Evolutionary conservation across 139 green algal species (phyloP).

Genomic region (Edaphochlamys debaryana): DNA sequence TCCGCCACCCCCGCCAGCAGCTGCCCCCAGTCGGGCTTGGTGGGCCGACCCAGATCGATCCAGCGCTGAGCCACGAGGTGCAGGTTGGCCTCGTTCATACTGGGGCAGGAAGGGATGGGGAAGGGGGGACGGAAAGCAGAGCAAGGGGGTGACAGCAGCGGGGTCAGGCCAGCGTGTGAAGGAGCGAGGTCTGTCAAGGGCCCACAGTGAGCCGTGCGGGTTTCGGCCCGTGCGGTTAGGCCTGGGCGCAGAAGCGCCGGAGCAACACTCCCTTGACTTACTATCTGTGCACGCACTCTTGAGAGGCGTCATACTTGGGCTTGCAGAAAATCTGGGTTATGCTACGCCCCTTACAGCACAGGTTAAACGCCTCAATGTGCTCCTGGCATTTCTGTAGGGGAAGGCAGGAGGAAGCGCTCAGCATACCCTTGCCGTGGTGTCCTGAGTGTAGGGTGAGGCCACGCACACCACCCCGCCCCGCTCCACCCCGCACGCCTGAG

Average conservation of each 20-base stretch:
- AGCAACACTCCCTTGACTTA: too few species aligned
- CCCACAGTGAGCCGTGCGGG: neutral
- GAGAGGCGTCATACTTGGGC: slow-evolving; percentile 25
- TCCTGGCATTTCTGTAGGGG: neutral
- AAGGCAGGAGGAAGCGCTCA: neutral
- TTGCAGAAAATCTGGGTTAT: slow-evolving; percentile 20
- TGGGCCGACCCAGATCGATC: slow-evolving; percentile 37
- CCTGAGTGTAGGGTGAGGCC: too few species aligned
- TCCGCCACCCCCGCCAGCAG: slow-evolving; percentile 38
- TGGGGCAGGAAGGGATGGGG: too few species aligned
- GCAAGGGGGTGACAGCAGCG: too few species aligned
- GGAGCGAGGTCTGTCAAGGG: neutral
- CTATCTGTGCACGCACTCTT: slow-evolving; percentile 40
- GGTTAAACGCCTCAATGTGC: slow-evolving; percentile 33
- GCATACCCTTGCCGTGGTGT: too few species aligned
- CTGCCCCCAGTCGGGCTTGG: slow-evolving; percentile 44
- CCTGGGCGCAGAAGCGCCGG: too few species aligned
- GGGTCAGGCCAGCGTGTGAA: too few species aligned
- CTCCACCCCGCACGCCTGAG: too few species aligned
- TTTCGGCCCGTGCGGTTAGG: too few species aligned
- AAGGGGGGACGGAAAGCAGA: too few species aligned
- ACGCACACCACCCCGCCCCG: too few species aligned
- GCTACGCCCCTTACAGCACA: slow-evolving; percentile 22
- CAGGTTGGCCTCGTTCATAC: slow-evolving; percentile 46
- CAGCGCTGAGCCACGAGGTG: slow-evolving; percentile 37